Percentiles rank a stretch among this genome's conserved stretches.
phyloP scores from a whole-genome alignment of 148 eudicot species.

The Rhododendron griersonianum region DNA sequence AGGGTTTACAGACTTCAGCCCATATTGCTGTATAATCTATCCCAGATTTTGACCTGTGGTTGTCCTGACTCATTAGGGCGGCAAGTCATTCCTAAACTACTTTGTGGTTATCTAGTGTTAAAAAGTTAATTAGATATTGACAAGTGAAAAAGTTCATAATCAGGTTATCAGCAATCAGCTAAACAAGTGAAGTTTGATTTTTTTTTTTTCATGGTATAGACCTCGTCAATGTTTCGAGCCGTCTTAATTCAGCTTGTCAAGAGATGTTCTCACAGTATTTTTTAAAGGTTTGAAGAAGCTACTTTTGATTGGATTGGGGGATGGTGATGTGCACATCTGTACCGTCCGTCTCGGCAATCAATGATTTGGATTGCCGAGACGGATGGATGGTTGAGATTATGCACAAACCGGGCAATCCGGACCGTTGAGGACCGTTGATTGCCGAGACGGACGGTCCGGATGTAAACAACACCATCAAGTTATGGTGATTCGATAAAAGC shows the following conservation, averaged over 20 bases:
- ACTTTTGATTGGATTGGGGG: background rate
- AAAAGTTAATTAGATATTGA: background rate
- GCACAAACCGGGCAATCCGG: too few species aligned
- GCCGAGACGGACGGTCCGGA: too few species aligned
- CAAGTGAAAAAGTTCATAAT: background rate
- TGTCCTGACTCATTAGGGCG: background rate
- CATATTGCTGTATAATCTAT: background rate
- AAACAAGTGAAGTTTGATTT: background rate
- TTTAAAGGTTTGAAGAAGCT: background rate
- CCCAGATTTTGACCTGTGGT: background rate
- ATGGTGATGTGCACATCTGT: too few species aligned
- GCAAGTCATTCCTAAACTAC: background rate
- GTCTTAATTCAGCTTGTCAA: background rate
- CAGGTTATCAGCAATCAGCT: background rate
- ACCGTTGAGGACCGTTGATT: too few species aligned
- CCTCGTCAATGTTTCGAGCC: background rate
- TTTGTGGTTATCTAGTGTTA: background rate
- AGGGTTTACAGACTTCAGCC: background rate
- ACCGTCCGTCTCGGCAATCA: too few species aligned
- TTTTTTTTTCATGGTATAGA: background rate
- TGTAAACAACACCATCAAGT: too few species aligned
- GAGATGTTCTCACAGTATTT: background rate
- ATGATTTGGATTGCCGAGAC: too few species aligned
- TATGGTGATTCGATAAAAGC: too few species aligned
- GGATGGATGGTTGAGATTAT: too few species aligned